Evolutionary conservation across 73 alveolate species (phyloP).

Genomic region (Paramecium octaurelia): DNA sequence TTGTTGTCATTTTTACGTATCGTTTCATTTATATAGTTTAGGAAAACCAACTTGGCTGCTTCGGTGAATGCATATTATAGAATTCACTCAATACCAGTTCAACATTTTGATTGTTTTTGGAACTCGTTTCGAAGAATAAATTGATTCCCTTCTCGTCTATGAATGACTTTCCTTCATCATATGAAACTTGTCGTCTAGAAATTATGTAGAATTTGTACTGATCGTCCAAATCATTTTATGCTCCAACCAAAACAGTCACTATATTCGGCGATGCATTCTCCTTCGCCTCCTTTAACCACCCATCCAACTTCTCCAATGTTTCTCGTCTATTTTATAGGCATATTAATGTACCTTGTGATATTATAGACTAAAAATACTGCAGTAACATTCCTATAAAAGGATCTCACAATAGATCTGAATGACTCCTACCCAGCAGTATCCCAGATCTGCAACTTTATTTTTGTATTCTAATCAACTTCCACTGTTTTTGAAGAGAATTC

Average conservation of each 20-base stretch:
- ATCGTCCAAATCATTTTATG: conserved; percentile 79
- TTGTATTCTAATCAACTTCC: conserved; percentile 46
- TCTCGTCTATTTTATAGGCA: conserved; percentile 39
- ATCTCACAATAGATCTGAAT: conserved; percentile 88
- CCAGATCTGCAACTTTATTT: conserved; percentile 77
- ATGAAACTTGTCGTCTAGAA: conserved; percentile 47
- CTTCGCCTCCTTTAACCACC: conserved; percentile 61
- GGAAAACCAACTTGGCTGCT: conserved; percentile 53
- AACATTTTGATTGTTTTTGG: conserved; percentile 39
- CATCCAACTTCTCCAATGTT: conserved; percentile 39
- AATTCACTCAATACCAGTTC: conserved; percentile 33
- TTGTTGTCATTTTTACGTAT: conserved; percentile 38
- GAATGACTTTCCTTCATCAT: conserved; percentile 48
- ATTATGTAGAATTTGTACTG: conserved; percentile 28
- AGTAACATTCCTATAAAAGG: conserved; percentile 91
- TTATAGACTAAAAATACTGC: conserved; percentile 92
- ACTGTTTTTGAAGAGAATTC: conserved; percentile 70
- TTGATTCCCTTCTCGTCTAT: conserved; percentile 32
- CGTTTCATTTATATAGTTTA: conserved; percentile 18
- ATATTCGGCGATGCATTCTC: conserved; percentile 79
- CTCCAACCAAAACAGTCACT: conserved; percentile 83
- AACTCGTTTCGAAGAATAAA: conserved; percentile 55
- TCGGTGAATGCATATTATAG: conserved; percentile 49
- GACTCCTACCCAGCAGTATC: conserved; percentile 95
- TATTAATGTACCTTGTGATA: conserved; percentile 63